phyloP scores from a whole-genome alignment of 225 moss, liverwort and hornwort species.

The Anthoceros angustus region DNA sequence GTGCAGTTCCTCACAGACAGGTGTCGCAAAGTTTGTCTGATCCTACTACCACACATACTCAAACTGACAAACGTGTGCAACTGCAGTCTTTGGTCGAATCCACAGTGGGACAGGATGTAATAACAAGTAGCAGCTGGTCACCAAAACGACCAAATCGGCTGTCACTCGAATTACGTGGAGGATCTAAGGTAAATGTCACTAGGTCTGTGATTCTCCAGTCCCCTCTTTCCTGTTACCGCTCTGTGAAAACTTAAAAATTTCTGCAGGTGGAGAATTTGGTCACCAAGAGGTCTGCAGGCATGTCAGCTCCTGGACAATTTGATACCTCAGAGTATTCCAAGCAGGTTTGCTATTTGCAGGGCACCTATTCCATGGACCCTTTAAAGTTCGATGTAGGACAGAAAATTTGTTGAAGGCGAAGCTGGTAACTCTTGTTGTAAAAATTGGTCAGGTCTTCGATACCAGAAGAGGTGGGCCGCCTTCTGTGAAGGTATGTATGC shows the following conservation, averaged over 20 bases:
- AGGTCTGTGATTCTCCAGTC: neutral
- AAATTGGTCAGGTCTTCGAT: conserved; percentile 55
- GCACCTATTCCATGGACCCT: neutral
- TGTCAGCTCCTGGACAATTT: conserved; percentile 61
- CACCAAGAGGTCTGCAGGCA: conserved; percentile 82
- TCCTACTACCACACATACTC: neutral
- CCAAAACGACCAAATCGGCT: conserved; percentile 69
- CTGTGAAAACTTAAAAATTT: neutral
- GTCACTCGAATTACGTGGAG: conserved; percentile 49
- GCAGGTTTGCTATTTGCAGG: conserved; percentile 31
- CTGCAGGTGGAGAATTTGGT: conserved; percentile 87
- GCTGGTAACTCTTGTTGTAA: neutral
- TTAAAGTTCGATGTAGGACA: neutral
- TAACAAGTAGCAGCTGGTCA: conserved; percentile 46
- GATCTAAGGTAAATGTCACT: conserved; percentile 37
- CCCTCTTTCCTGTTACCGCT: neutral
- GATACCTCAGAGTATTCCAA: conserved; percentile 92
- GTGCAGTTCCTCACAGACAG: conserved; percentile 15
- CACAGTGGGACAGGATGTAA: conserved; percentile 61
- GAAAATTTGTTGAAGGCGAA: neutral
- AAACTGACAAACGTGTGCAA: neutral
- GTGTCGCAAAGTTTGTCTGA: conserved; percentile 6
- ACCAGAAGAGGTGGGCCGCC: conserved; percentile 85
- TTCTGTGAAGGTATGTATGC: conserved; percentile 58
- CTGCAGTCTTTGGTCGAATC: conserved; percentile 77